A percentile compares a stretch with the other conserved stretches of the same genome.
phyloP scores from a whole-genome alignment of 2,329 filamentous ascomycete genomes.

The Pseudovirgaria hyperparasitica region DNA sequence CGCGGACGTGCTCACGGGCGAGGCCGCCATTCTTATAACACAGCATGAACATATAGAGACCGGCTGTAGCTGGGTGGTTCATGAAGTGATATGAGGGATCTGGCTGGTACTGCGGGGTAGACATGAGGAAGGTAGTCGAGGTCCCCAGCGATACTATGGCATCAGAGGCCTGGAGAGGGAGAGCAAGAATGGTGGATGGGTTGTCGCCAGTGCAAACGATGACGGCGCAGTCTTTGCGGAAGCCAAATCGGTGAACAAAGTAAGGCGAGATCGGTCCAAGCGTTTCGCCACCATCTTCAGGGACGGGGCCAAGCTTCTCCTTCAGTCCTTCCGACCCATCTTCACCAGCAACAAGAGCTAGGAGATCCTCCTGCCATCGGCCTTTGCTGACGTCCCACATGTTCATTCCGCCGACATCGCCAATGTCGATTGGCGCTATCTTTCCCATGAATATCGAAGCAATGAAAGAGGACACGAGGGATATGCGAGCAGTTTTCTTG shows the following conservation, averaged over 20 bases:
- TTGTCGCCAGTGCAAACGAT: slow-evolving; percentile 92
- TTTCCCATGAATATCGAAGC: slow-evolving; percentile 78
- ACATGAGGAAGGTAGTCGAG: slow-evolving; percentile 95
- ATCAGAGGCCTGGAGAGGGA: slow-evolving; percentile 76
- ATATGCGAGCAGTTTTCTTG: slow-evolving; percentile 67
- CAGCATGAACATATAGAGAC: slow-evolving; percentile 99
- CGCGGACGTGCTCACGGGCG: slow-evolving; percentile 78
- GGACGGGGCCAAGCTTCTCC: slow-evolving; percentile 67
- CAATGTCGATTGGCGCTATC: slow-evolving; percentile 82
- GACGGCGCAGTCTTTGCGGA: slow-evolving; percentile 61
- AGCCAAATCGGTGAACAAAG: slow-evolving; percentile 68
- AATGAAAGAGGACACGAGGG: slow-evolving; percentile 88
- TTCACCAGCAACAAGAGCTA: slow-evolving; percentile 59
- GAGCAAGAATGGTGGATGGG: slow-evolving; percentile 81
- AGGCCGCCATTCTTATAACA: slow-evolving; percentile 98
- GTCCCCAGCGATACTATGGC: slow-evolving; percentile 93
- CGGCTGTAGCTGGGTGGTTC: slow-evolving; percentile 84
- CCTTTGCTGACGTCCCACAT: slow-evolving; percentile 77
- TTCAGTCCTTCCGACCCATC: slow-evolving; percentile 53
- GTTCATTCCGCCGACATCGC: slow-evolving; percentile 94
- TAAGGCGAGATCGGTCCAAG: slow-evolving; percentile 68
- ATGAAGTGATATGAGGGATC: slow-evolving; percentile 93
- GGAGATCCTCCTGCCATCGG: slow-evolving; percentile 60
- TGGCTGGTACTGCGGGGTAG: slow-evolving; percentile 79
- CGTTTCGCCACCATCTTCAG: slow-evolving; percentile 65